Conservation (phyloP, 805 yeast species). For the Ogataea ramenticola region DNA sequence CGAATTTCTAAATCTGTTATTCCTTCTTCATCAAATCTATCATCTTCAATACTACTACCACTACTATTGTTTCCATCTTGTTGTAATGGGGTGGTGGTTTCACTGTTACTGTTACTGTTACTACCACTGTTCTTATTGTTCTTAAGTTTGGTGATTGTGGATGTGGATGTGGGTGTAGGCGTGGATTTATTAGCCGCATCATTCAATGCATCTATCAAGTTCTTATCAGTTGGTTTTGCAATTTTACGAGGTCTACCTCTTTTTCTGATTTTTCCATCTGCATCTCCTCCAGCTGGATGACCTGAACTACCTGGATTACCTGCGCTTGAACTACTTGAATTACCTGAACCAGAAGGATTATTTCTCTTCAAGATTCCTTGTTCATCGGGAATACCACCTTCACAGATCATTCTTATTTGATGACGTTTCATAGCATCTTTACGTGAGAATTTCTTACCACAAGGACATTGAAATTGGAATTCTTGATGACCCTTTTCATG, state of each 20-base stretch:
- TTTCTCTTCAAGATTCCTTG: too few relatives aligned
- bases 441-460: constrained; percentile 91
- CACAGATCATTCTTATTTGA: constrained; percentile 68
- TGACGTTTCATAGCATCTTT: constrained; percentile 86
- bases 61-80: background rate
- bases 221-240: background rate
- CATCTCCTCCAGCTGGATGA: constrained; percentile 1
- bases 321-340: too few relatives aligned
- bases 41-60: background rate
- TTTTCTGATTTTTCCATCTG: constrained; percentile 17
- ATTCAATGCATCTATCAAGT: background rate
- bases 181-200: too few relatives aligned
- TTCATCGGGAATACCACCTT: constrained; percentile 52
- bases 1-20: background rate
- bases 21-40: background rate
- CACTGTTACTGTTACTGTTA: too few relatives aligned
- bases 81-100: too few relatives aligned
- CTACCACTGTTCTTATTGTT: too few relatives aligned
- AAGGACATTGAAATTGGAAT: constrained; percentile 67
- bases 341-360: too few relatives aligned
- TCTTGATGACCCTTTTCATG: constrained; percentile 84
- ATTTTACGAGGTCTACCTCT: constrained; percentile 28
- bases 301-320: too few relatives aligned
- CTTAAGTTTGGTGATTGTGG: too few relatives aligned
- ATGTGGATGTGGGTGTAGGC: too few relatives aligned